Evolutionary conservation across 208 protist species (phyloP).

Genomic region (Wallacemonas collosoma): DNA sequence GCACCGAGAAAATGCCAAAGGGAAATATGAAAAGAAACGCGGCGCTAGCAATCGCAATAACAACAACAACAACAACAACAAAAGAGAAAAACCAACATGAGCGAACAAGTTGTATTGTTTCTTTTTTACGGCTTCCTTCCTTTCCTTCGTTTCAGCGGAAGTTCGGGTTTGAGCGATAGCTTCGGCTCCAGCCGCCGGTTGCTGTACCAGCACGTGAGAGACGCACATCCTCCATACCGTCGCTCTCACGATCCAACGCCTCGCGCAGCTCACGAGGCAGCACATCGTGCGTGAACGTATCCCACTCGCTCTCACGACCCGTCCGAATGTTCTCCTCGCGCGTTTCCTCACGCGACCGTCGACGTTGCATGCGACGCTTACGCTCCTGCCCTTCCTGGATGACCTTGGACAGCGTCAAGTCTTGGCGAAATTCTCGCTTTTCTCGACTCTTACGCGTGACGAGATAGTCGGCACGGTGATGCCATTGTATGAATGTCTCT

Average conservation of each 20-base stretch:
- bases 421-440: constrained; percentile 84
- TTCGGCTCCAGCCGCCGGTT: constrained; percentile 74
- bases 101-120: too few relatives aligned
- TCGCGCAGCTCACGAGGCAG: constrained; percentile 85
- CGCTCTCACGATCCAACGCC: constrained; percentile 81
- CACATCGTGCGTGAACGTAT: constrained; percentile 86
- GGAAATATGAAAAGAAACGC: too few relatives aligned
- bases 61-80: too few relatives aligned
- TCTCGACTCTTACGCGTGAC: constrained; percentile 85
- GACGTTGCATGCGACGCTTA: constrained; percentile 81
- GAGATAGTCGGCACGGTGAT: constrained; percentile 87
- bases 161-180: constrained; percentile 76
- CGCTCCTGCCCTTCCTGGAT: constrained; percentile 85
- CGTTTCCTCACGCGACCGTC: constrained; percentile 39
- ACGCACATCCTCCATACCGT: constrained; percentile 90
- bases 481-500: constrained; percentile 87
- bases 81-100: too few relatives aligned
- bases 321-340: constrained; percentile 42
- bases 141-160: constrained; percentile 38
- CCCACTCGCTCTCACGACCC: constrained; percentile 70
- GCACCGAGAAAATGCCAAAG: too few relatives aligned
- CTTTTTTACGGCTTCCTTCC: neutral
- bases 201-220: constrained; percentile 70
- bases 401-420: constrained; percentile 81
- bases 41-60: too few relatives aligned